These are phyloP conservation scores for Didymella exigua DNA, from an alignment of 2,329 filamentous ascomycete genomes.

Conservation along the genomic window DNA sequence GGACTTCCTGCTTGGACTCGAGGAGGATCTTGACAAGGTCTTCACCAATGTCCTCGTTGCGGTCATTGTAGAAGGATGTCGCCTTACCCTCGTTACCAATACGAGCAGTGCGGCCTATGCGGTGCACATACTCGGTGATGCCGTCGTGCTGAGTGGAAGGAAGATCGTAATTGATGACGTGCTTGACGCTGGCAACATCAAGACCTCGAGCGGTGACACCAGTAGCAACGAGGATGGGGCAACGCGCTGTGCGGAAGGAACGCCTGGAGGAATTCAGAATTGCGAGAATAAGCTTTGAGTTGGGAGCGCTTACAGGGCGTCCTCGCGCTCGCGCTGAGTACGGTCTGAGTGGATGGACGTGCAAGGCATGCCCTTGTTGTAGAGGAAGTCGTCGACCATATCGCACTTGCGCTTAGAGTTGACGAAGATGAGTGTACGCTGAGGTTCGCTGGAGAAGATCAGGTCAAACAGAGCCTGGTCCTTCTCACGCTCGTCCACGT, in stretches of 20 bases:
- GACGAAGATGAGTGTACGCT: constrained; percentile 87
- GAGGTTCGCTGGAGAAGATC: constrained; percentile 70
- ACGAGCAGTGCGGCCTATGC: constrained; percentile 92
- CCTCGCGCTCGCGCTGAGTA: constrained; percentile 89
- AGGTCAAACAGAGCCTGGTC: constrained; percentile 73
- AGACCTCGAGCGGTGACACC: constrained; percentile 87
- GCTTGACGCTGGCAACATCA: constrained; percentile 83
- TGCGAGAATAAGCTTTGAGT: neutral
- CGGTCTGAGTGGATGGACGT: constrained; percentile 89
- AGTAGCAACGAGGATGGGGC: constrained; percentile 84
- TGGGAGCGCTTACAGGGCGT: constrained; percentile 69
- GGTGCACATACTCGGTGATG: constrained; percentile 91
- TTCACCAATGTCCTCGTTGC: constrained; percentile 73
- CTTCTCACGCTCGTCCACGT: constrained; percentile 70
- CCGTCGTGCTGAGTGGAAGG: constrained; percentile 77
- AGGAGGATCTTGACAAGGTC: constrained; percentile 80
- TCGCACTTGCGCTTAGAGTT: constrained; percentile 81
- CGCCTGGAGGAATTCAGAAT: constrained; percentile 54
- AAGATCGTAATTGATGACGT: constrained; percentile 93
- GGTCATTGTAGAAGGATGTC: constrained; percentile 85
- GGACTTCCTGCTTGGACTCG: constrained; percentile 78
- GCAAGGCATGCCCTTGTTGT: constrained; percentile 76
- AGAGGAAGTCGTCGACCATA: constrained; percentile 84
- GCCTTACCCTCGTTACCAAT: constrained; percentile 88
- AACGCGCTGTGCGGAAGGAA: constrained; percentile 75